These are phyloP conservation scores for Physaria fendleri DNA, from an alignment of 345 rosid genomes.

Conservation along the genomic window DNA sequence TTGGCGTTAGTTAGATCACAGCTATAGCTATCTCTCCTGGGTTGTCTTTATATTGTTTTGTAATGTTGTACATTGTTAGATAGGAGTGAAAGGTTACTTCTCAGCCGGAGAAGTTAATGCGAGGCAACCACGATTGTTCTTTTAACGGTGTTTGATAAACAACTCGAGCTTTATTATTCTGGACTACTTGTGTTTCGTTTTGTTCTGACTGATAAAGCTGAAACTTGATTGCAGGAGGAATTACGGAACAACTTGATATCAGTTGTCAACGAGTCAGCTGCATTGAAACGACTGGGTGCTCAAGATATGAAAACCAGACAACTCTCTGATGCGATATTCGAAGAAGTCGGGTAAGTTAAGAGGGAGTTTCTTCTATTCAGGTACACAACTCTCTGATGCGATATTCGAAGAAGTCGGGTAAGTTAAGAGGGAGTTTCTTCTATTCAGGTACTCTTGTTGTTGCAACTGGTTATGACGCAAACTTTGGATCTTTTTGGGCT, in stretches of 20 bases:
- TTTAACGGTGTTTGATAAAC: not conserved
- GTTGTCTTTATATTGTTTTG: not conserved
- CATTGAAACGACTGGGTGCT: slow-evolving; percentile 48
- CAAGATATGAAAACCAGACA: slow-evolving; percentile 80
- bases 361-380: no score
- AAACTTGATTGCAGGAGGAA: slow-evolving; percentile 52
- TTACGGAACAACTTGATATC: slow-evolving; percentile 57
- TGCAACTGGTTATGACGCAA: not conserved
- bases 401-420: slow-evolving; percentile 81
- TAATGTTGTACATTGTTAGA: not conserved
- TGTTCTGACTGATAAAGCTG: not conserved
- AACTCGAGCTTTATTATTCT: not conserved
- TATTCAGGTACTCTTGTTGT: not conserved
- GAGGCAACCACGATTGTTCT: not conserved
- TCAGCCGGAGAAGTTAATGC: not conserved
- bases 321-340: slow-evolving; percentile 76
- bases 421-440: slow-evolving; percentile 9
- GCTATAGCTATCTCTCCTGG: not conserved
- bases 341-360: slow-evolving; percentile 68
- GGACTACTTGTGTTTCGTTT: not conserved
- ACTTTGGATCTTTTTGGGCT: not conserved
- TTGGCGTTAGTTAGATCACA: not conserved
- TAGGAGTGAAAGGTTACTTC: not conserved
- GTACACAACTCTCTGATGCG: slow-evolving; percentile 90
- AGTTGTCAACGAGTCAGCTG: slow-evolving; percentile 65